A percentile compares a stretch with the other conserved stretches of the same genome.
Conservation (phyloP, 495 filamentous ascomycete genomes). For the Aspergillus affinis region DNA sequence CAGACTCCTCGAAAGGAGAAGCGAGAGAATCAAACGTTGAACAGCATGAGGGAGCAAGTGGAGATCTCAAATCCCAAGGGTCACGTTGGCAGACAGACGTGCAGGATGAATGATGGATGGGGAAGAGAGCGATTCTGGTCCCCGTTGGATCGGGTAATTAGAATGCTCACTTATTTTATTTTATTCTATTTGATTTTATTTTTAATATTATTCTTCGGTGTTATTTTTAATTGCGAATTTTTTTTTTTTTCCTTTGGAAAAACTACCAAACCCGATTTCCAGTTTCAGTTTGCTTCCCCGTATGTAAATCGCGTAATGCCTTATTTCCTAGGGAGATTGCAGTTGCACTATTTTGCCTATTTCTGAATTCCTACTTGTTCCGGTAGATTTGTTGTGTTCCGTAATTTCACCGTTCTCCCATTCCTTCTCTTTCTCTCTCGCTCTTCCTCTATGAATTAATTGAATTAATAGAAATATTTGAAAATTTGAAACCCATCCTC, state of each 20-base stretch:
- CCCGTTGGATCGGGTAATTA: constrained; percentile 33
- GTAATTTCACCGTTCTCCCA: constrained; percentile 9
- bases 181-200: constrained; percentile 13
- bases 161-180: constrained; percentile 7
- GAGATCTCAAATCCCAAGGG: constrained; percentile 19
- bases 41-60: constrained; percentile 13
- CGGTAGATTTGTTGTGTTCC: too few relatives aligned
- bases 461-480: too few relatives aligned
- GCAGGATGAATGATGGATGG: constrained; percentile 9
- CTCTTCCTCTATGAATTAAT: constrained; percentile 11
- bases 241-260: constrained; percentile 8
- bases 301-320: neutral
- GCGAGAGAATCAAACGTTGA: constrained; percentile 10
- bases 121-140: constrained; percentile 5
- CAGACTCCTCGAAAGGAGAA: neutral
- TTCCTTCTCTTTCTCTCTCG: constrained; percentile 19
- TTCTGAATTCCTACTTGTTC: too few relatives aligned
- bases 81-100: constrained; percentile 19
- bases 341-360: too few relatives aligned
- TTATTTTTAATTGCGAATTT: constrained; percentile 8
- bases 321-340: too few relatives aligned
- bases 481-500: constrained; percentile 11
- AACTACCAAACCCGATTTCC: neutral
- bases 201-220: too few relatives aligned
- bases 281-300: neutral